Evolutionary conservation across 2,329 filamentous ascomycete species (phyloP), one percentile per base, ranked within the genome.

Genomic region (Sporothrix curviconia): DNA sequence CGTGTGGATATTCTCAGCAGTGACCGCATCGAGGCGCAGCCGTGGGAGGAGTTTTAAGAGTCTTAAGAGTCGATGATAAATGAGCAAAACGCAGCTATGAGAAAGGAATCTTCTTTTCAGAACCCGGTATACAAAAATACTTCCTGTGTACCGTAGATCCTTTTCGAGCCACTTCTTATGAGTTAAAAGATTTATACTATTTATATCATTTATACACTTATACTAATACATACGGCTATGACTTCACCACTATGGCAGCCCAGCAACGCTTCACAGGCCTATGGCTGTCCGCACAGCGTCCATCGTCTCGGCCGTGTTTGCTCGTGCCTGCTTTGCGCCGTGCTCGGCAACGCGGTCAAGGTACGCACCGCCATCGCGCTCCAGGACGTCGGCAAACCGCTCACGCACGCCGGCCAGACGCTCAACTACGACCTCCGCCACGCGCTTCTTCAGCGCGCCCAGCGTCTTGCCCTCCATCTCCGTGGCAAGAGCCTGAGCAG

Each of bases 291-390:
- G 74, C 7, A 85, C 78, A 37, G 74, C 62, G 34, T 69, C 67
- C 81, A 86, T 85, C 28, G 80, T 84, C 59, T 74, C 71, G 58
- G 75, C 72, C 0, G 89, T 87, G 63, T 77, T 89, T 51, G 72
- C 67, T 24, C 74, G 74, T n/a, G 89, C 89, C 66, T 78, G 83
- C 39, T 70, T 68, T 0, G 80, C 81, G 0, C 89, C 87, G 39
- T 79, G 68, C 4, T 70, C 74, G 44, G 81, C 82, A 11, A 89
- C 73, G 9, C 78, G 74, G 14, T 64, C 66, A 11, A 89, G 69
- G 25, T 77, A 65, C 19, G 49, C 56, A 15, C 65, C 69, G n/a
- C 63, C 64, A 9, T 63, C 60, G 36, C 55, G 37, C 61, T 60
- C 37, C 39, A 85, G 70, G 5, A 86, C 66, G 52, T 77, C 72